These are phyloP conservation scores for Leccinum broughii DNA, from an alignment of 768 basidiomycete species.

Conservation along the genomic window DNA sequence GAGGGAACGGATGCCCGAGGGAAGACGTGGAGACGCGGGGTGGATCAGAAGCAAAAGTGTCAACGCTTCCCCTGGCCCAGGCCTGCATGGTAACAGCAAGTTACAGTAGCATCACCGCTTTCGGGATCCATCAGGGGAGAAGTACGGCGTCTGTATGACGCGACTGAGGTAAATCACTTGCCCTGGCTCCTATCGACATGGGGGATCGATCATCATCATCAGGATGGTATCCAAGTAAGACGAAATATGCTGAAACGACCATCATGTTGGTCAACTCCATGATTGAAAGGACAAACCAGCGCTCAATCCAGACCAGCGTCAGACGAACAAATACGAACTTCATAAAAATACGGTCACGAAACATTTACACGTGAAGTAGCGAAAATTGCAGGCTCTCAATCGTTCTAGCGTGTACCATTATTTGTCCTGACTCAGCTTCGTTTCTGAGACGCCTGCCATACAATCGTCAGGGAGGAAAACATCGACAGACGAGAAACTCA, in stretches of 20 bases:
- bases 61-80: too few relatives aligned
- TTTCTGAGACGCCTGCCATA: slow-evolving; percentile 30
- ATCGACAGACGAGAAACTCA: slow-evolving; percentile 33
- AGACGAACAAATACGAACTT: slow-evolving; percentile 19
- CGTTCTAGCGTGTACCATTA: neutral
- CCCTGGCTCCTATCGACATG: neutral
- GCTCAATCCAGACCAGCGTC: neutral
- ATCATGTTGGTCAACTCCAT: neutral
- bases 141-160: neutral
- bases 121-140: too few relatives aligned
- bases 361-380: slow-evolving; percentile 11
- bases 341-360: slow-evolving; percentile 30
- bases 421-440: slow-evolving; percentile 16
- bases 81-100: too few relatives aligned
- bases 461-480: neutral
- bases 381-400: neutral
- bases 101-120: too few relatives aligned
- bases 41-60: too few relatives aligned
- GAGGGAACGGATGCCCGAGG: too few relatives aligned
- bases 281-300: too few relatives aligned
- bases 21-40: too few relatives aligned
- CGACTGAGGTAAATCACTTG: slow-evolving; percentile 1
- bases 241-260: neutral
- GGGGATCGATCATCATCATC: neutral
- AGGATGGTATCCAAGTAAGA: neutral